A percentile compares a stretch with the other conserved stretches of the same genome.
Conservation (phyloP, 2,329 filamentous ascomycete genomes). For the Aspergillus oerlinghausenensis region DNA sequence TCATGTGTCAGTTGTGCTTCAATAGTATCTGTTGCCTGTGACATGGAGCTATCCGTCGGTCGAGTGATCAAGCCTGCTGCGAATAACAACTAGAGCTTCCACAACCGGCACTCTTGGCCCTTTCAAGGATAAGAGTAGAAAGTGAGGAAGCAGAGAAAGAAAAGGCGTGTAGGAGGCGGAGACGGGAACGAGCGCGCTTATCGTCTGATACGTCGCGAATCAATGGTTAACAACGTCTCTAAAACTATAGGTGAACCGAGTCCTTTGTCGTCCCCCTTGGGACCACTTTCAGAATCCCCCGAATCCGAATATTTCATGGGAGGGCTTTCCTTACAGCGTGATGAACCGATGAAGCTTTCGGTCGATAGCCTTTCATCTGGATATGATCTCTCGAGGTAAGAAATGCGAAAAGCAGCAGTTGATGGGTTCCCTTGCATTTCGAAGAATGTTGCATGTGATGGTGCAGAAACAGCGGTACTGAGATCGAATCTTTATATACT, state of each 20-base stretch:
- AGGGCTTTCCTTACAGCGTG: conserved; percentile 48
- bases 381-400: conserved; percentile 72
- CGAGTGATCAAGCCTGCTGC: not conserved
- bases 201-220: not conserved
- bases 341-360: conserved; percentile 66
- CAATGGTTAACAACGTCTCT: conserved; percentile 9
- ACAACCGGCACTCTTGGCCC: not conserved
- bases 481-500: conserved; percentile 12
- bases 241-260: conserved; percentile 33
- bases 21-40: not conserved
- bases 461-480: conserved; percentile 9
- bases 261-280: conserved; percentile 37
- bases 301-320: conserved; percentile 35
- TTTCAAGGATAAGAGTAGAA: not conserved
- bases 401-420: conserved; percentile 14
- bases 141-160: not conserved
- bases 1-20: not conserved
- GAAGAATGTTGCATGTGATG: conserved; percentile 3
- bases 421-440: conserved; percentile 16
- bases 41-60: not conserved
- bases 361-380: conserved; percentile 67
- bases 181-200: not conserved
- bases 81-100: not conserved
- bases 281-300: conserved; percentile 33
- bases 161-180: not conserved